Percentiles rank a stretch among this genome's conserved stretches.
Conservation (phyloP, 257 asterid genomes). For the Leptodermis oblonga region DNA sequence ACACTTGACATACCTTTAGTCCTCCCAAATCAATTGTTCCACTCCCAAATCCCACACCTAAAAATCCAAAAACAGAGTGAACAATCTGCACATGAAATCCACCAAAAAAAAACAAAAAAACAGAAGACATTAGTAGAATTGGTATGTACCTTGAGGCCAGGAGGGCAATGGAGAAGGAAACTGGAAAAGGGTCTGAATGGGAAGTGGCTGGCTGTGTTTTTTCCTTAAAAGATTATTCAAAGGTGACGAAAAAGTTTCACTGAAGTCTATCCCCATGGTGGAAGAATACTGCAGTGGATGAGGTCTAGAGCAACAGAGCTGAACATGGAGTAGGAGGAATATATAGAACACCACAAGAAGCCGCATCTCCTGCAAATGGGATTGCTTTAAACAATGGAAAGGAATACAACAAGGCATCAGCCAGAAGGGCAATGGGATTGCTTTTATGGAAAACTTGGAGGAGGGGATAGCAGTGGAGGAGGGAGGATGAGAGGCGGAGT, state of each 20-base stretch:
- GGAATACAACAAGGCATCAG: background rate
- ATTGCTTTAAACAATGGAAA: constrained; percentile 7
- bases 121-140: background rate
- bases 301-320: constrained; percentile 11
- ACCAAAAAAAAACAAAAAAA: background rate
- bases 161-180: constrained; percentile 67
- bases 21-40: constrained; percentile 25
- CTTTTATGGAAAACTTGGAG: no score
- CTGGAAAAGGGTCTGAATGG: constrained; percentile 44
- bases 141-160: constrained; percentile 80
- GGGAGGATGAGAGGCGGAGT: no score
- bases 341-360: constrained; percentile 18
- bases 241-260: constrained; percentile 10
- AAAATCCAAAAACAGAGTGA: background rate
- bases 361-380: constrained; percentile 26
- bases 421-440: no score
- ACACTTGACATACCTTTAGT: constrained; percentile 36
- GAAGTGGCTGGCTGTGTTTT: constrained; percentile 32
- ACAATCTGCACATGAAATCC: background rate
- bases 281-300: constrained; percentile 12
- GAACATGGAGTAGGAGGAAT: constrained; percentile 23
- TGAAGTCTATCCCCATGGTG: constrained; percentile 32
- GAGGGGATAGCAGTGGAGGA: no score
- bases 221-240: constrained; percentile 28
- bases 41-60: constrained; percentile 20